Base-by-base conservation (phyloP, 192 early-diverging fungal species). In the Dissophora ornata region DNA sequence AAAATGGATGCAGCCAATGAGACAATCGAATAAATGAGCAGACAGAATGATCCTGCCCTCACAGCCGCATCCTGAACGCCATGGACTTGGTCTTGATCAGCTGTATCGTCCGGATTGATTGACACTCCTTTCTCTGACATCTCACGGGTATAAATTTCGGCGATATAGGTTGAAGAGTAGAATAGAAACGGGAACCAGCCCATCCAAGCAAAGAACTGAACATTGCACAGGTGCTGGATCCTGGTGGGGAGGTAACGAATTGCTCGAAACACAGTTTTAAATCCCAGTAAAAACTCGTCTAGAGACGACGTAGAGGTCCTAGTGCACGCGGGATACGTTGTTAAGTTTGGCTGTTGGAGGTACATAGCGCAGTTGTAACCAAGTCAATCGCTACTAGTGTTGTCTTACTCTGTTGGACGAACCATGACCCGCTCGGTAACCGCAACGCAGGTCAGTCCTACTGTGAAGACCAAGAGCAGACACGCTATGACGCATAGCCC, bases 181-280 rank as follows among this genome's bases (percentile, higher is more conserved):
- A 84, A 81, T 11, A 99, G 82, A 67, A 98, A 96, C 16, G 96
- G 96, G 68, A 99, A 99, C 94, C 96, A 96, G 15, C 93, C 96
- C 67, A 97, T 91, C 96, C 96, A 99, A 11, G 93, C 87, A 86
- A 96, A 96, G 50, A 99, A 92, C 71, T 98, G 96, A n/a, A 96
- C 90, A 52, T 92, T 91, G 71, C 94, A 97, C 5, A 98, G 82
- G 22, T 83, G 71, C 62, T 90, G 90, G 48, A 97, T 85, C 4
- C 90, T 82, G 6, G 30, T 62, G 0, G 97, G 96, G 63, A 98
- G 75, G 44, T 81, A 63, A 45, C 87, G 79, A 42, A 95, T 67
- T 9, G 87, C 62, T 4, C 57, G 42, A 30, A 78, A 48, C 12
- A 88, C 82, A 3, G 66, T 64, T 18, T 28, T 55, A 33, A 75